Evolutionary conservation across 345 rosid genomes (phyloP), one percentile per base, ranked within the genome.

Genomic region (Gossypium thurberi): DNA sequence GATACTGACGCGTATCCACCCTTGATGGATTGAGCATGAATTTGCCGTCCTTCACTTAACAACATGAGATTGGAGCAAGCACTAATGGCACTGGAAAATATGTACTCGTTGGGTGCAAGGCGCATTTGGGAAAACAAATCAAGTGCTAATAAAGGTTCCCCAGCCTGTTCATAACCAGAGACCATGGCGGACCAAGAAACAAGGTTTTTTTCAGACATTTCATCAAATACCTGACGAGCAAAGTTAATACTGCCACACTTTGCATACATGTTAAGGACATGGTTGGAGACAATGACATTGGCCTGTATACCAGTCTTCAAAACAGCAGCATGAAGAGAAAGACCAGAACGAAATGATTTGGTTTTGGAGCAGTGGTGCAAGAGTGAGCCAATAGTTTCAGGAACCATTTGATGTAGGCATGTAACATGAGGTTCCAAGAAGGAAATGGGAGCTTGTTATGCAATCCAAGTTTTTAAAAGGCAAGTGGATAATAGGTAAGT

Each of bases 121-220:
- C 51, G 76, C 78, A 85, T 61, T 43, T 42, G 73, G 13, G 85
- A 76, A 72, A 85, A 86, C 21, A 86, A 72, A 9, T 74, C 73
- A 25, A 85, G 77, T 7, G 90, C 89, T 59, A 79, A 55, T 6
- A 66, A 4, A 65, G 79, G 79, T 26, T 80, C 52, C 25, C 84
- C 85, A 46, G 56, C 65, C 66, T 86, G 91, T 59, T 70, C 83
- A 79, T 85, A 86, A 18, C 87, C 91, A 7, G 91, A 85, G 56
- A 89, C 81, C 82, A 89, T 81, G 59, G 91, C 87, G 6, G 94
- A 85, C 91, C 90, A 87, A 0, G 94, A 86, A 9, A 87, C 87
- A 10, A 89, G 84, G 46, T 88, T 89, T 80, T 74, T 80, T 0
- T 74, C 76, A 61, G 84, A 70, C 90, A 89, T 85, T 74, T 85